Evolutionary conservation across 1,139 yeast species (phyloP).

Genomic region (Candida labiduridarum): DNA sequence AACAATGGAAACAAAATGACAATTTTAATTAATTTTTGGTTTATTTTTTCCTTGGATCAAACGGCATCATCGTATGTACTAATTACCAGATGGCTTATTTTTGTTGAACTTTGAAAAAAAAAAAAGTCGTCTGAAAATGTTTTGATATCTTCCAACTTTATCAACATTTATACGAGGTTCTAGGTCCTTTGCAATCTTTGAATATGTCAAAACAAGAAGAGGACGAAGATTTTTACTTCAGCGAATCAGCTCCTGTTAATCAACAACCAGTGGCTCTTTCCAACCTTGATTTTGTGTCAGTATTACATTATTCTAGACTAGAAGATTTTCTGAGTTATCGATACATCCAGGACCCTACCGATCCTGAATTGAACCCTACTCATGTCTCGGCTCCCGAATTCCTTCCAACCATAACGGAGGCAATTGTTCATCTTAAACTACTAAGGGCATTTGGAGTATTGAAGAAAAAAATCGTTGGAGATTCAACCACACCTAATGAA

Average conservation of each 20-base stretch:
- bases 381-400: neutral
- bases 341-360: neutral
- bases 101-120: neutral
- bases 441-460: conserved; percentile 29
- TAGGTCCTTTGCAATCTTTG: too few species aligned
- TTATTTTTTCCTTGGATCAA: neutral
- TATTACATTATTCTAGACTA: neutral
- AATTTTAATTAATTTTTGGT: neutral
- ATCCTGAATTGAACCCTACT: neutral
- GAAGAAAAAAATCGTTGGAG: conserved; percentile 19
- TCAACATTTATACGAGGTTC: neutral
- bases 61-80: neutral
- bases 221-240: neutral
- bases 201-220: neutral
- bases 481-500: conserved; percentile 11
- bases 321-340: conserved; percentile 4
- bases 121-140: neutral
- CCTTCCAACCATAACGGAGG: conserved; percentile 3
- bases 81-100: neutral
- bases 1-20: neutral
- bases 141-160: neutral
- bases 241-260: neutral
- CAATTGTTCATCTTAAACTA: conserved; percentile 33
- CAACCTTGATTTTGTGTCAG: neutral
- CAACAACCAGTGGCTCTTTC: neutral